Percentiles rank a stretch among this genome's conserved stretches.
Conservation (phyloP, 768 basidiomycete species). For the Rhizopogon rudus region DNA sequence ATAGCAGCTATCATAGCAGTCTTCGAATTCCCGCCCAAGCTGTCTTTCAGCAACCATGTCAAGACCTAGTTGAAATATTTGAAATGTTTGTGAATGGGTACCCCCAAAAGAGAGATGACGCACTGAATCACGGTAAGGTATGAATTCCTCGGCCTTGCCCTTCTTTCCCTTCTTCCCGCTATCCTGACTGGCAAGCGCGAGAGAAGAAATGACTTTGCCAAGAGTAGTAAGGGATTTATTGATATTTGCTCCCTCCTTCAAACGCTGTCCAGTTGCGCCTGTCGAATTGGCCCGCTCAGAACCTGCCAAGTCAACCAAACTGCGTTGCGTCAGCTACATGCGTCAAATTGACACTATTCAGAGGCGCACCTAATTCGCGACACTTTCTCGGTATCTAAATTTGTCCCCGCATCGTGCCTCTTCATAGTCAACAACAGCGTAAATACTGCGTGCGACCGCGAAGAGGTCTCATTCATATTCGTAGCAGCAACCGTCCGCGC, state of each 20-base stretch:
- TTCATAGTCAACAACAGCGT: conserved; percentile 94
- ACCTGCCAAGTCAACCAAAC: conserved; percentile 93
- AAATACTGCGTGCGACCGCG: conserved; percentile 97
- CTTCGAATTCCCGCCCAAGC: conserved; percentile 94
- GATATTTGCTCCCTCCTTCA: conserved; percentile 98
- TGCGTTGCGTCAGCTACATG: conserved; percentile 22
- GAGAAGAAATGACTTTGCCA: conserved; percentile 93
- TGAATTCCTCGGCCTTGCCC: conserved; percentile 85
- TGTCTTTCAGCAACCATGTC: conserved; percentile 98
- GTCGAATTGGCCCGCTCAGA: conserved; percentile 97
- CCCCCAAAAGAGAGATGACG: conserved; percentile 21
- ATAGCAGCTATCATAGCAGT: conserved; percentile 99
- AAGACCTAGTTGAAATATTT: conserved; percentile 55
- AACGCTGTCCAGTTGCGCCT: conserved; percentile 90
- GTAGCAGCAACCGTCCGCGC: conserved; percentile 98
- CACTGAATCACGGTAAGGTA: conserved; percentile 97
- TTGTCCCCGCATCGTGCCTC: conserved; percentile 75
- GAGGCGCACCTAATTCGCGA: conserved; percentile 81
- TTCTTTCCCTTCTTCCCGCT: conserved; percentile 83
- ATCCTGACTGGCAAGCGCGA: conserved; percentile 57
- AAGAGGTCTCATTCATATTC: conserved; percentile 99
- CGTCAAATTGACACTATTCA: no score
- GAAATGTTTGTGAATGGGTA: background rate
- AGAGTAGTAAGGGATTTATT: conserved; percentile 98
- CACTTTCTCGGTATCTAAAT: conserved; percentile 96